Evolutionary conservation across 2,329 filamentous ascomycete genomes (phyloP), one percentile per base, ranked within the genome.

Genomic region (Xylariales sp.): DNA sequence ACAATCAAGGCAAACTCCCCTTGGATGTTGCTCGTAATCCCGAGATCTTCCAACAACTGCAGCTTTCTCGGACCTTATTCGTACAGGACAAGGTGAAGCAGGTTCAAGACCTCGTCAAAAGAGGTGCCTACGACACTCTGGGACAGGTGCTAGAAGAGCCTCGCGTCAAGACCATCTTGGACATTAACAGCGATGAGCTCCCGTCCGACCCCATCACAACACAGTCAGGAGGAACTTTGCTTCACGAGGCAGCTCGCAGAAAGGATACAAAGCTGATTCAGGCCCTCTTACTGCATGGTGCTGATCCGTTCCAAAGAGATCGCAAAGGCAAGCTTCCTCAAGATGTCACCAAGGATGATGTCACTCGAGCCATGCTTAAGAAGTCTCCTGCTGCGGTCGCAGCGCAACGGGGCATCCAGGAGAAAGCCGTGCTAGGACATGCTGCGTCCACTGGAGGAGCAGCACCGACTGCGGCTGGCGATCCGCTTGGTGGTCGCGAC

Each of bases 261-360:
- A 89, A 80, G 65, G 90, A 98, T 56, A 82, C 82, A 18, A 84
- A 86, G 53, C 76, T 98, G 16, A 95, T 95, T 44, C 87, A 97
- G 59, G 77, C 95, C 14, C 74, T 98, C 10, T 71, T 98, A 27
- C 80, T 97, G 39, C 94, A 97, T 57, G 93, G 93, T 9, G 93
- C 91, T 9, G 93, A 98, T 62, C 93, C 93, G 0, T 98, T 98
- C 67, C 83, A 89, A 42, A 82, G 93, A 46, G 93, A 98, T 64
- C 86, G 89, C 54, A 95, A 89, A 66, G 93, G 93, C 36, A 97
- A 95, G 64, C 74, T 98, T 22, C 89, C 93, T 3, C 93, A 98
- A 59, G 91, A 96, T 62, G 84, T 96, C 33, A 97, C 93, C 39
- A 95, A 93, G 58, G 93, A 98, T 60, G 93, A 98, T 57, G 79